These are phyloP conservation scores for Termitomyces sp. DNA, from an alignment of 768 basidiomycete species.

Conservation along the genomic window DNA sequence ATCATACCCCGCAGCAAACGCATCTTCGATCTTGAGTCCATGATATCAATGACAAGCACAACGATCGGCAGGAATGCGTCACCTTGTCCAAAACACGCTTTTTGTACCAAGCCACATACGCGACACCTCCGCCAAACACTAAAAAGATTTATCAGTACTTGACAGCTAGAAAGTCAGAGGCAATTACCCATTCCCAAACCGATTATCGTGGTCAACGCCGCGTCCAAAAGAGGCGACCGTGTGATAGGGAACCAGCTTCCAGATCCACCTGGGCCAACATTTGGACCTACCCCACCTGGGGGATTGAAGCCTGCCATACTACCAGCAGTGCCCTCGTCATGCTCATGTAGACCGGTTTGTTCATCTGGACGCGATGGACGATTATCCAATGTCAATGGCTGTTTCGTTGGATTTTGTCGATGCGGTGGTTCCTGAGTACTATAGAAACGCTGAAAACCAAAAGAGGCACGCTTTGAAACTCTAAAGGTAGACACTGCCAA, in stretches of 20 bases:
- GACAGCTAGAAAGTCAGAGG: background rate
- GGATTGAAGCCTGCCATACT: constrained; percentile 36
- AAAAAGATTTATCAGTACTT: constrained; percentile 3
- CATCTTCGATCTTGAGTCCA: constrained; percentile 59
- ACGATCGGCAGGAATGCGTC: background rate
- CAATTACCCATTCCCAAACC: constrained; percentile 56
- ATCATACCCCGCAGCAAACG: constrained; percentile 78
- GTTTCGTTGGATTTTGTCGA: constrained; percentile 1
- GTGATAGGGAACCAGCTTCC: constrained; percentile 29
- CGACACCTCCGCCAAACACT: constrained; percentile 70
- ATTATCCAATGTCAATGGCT: constrained; percentile 9
- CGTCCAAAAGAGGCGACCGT: constrained; percentile 45
- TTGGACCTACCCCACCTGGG: constrained; percentile 32
- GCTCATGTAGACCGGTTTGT: constrained; percentile 30
- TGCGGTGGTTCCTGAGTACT: constrained; percentile 9
- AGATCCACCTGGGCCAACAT: constrained; percentile 21
- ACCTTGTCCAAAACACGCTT: constrained; percentile 78
- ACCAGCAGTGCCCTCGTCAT: constrained; percentile 33
- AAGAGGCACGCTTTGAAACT: background rate
- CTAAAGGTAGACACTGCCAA: background rate
- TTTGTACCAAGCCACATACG: constrained; percentile 79
- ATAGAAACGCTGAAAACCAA: constrained; percentile 14
- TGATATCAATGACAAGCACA: background rate
- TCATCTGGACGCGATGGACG: constrained; percentile 1
- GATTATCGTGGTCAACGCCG: constrained; percentile 52